Evolutionary conservation across 2,329 filamentous ascomycete genomes (phyloP), one percentile per base, ranked within the genome.

Genomic region (Epichloe sibirici): DNA sequence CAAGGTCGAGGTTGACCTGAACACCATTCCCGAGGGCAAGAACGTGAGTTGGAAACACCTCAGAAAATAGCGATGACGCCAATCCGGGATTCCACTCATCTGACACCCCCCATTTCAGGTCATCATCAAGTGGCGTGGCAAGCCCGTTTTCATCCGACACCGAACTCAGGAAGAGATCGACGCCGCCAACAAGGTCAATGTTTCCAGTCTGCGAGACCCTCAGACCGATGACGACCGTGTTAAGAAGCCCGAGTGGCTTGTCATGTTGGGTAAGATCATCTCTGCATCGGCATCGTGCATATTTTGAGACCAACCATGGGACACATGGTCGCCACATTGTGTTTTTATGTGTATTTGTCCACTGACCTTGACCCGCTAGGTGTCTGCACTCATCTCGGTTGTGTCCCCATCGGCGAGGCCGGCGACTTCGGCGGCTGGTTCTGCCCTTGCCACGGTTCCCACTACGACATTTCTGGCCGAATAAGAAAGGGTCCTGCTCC

Each of bases 61-160:
- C 49, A 6, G 37, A 21, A 17, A 13, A 31, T 37, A 42, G 13
- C 15, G 1, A n/a, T 13, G 21, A 44, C n/a, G 8, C 35, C 39
- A 28, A 52, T 42, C 15, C 28, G 43, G 9, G 11, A 5, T 42
- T 34, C 40, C 46, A 17, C n/a, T 21, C 25, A 28, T 37, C 51
- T 57, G 45, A 55, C 35, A 1, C 17, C 9, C 9, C 5, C 8
- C n/a, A 3, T 23, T 50, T 17, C 65, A 90, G 86, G 85, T 98
- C 71, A 94, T 98, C 72, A 95, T 98, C 81, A 98, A 98, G 79
- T 98, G 93, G 93, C 88, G 93, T 79, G 93, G 93, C 72, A 98
- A 98, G 87, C 93, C 93, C 72, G 90, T 98, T 71, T 98, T 98
- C 80, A 90, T 98, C 82, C 90, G 93, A 72, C 93, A 98, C 85